Conservation (phyloP, 1,284 basidiomycete genomes). For the Cutaneotrichosporon sp. region DNA sequence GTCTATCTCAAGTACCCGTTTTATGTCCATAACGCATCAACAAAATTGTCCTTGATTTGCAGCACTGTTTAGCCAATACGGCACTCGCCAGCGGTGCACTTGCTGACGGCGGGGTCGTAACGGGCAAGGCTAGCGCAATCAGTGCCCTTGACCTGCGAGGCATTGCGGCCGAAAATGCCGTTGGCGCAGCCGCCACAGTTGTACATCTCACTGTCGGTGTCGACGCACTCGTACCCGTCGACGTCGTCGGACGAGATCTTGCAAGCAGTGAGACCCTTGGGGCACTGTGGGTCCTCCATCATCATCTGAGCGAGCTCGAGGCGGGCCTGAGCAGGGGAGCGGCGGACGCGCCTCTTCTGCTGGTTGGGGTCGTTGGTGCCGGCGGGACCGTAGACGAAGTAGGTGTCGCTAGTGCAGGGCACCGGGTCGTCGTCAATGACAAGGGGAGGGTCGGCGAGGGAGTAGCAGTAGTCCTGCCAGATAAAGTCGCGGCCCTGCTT, state of each 20-base stretch:
- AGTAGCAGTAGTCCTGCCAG: not conserved
- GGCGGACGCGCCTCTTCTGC: not conserved
- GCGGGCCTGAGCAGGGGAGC: not conserved
- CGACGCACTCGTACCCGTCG: not conserved
- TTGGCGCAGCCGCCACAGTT: not conserved
- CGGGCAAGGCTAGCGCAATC: not conserved
- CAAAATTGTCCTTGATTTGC: too few relatives aligned
- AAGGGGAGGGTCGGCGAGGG: not conserved
- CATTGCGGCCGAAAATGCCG: not conserved
- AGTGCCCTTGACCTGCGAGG: not conserved
- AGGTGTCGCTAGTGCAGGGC: not conserved
- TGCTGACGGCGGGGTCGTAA: not conserved
- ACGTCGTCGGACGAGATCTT: not conserved
- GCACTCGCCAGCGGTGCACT: not conserved
- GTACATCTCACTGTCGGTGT: not conserved
- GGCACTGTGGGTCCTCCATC: not conserved
- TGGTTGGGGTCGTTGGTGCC: not conserved
- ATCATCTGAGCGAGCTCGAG: not conserved
- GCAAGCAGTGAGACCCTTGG: not conserved
- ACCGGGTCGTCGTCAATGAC: not conserved
- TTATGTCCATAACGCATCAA: too few relatives aligned
- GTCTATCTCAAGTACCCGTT: too few relatives aligned
- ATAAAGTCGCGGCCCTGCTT: too few relatives aligned
- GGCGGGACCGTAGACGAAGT: not conserved
- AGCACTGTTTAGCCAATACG: too few relatives aligned